A percentile compares a stretch with the other conserved stretches of the same genome.
phyloP scores from a whole-genome alignment of 331 rosid species.

The Malus hybrid region DNA sequence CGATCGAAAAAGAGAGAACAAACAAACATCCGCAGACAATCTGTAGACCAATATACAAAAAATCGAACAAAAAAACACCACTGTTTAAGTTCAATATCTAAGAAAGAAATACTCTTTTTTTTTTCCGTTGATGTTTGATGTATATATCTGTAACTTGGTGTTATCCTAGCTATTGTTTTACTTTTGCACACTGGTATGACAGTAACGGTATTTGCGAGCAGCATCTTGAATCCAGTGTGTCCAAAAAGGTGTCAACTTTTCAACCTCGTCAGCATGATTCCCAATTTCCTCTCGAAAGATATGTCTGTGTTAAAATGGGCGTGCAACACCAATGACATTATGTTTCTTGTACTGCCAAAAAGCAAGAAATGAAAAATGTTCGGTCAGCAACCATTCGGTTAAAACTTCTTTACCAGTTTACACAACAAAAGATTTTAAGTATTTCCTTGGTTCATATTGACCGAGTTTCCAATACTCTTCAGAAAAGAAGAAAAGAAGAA shows the following conservation, averaged over 20 bases:
- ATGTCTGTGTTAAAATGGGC: neutral
- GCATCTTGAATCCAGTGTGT: neutral
- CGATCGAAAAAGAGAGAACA: neutral
- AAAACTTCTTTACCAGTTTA: neutral
- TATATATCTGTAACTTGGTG: neutral
- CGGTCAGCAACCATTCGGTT: neutral
- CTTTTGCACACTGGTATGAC: neutral
- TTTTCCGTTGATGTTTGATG: neutral
- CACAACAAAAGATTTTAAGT: neutral
- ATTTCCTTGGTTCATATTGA: neutral
- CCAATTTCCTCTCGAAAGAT: neutral
- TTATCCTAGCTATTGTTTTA: conserved; percentile 13
- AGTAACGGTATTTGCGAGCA: neutral
- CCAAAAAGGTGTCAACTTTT: neutral
- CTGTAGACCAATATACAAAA: neutral
- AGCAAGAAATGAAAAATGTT: neutral
- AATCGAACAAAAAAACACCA: neutral
- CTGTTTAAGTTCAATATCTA: neutral
- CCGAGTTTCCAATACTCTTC: neutral
- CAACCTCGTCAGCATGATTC: neutral
- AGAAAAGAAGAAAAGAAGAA: neutral
- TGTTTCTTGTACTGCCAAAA: neutral
- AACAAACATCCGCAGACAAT: neutral
- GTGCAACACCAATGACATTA: neutral
- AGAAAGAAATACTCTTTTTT: neutral